Base-by-base conservation (phyloP, 2,329 filamentous ascomycete species). In the Xylaria sp. region DNA sequence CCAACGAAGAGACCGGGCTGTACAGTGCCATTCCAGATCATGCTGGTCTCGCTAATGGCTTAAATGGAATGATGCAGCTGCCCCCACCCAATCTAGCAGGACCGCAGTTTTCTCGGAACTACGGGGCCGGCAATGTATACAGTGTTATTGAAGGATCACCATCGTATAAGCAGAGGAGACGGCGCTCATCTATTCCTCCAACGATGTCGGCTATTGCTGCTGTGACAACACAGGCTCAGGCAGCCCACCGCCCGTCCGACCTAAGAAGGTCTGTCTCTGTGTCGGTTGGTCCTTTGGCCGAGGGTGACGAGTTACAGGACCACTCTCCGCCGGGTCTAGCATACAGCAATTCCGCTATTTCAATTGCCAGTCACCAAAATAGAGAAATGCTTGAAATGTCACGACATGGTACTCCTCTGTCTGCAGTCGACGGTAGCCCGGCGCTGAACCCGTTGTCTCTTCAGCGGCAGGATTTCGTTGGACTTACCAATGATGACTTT, bases 141-240 rank as follows among this genome's bases (percentile, higher is more conserved):
- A 95, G 93, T 57, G 94, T 97, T 58, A 96, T 98, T 78, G 96
- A 99, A 83, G 96, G 96, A 57, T 99, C 96, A 32, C 96, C 96
- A 13, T 98, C 96, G 43, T 99, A 99, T 84, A 99, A 99, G 87
- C 96, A 98, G 85, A 90, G 96, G 75, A 89, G 96, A 80, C 90
- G 96, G 73, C 92, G 96, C 70, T 97, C 96, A 41, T 98, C 95
- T 48, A 93, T 98, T 70, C 94, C 95, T 28, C 91, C 93, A 13
- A 89, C 91, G 73, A 89, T 94, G 79, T 86, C 87, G 66, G 87
- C 87, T 52, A 90, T 91, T 68, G 88, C 90, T 70, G 89, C 89
- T 58, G 87, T 91, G n/a, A 86, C 88, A 30, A 84, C 85, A 64
- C 85, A 84, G 63, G 83, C 85, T 55, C 70, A 68, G 34, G 86